These are phyloP conservation scores for Phaeosphaeriaceae sp. DNA, from an alignment of 2,329 filamentous ascomycete species.

Conservation along the genomic window DNA sequence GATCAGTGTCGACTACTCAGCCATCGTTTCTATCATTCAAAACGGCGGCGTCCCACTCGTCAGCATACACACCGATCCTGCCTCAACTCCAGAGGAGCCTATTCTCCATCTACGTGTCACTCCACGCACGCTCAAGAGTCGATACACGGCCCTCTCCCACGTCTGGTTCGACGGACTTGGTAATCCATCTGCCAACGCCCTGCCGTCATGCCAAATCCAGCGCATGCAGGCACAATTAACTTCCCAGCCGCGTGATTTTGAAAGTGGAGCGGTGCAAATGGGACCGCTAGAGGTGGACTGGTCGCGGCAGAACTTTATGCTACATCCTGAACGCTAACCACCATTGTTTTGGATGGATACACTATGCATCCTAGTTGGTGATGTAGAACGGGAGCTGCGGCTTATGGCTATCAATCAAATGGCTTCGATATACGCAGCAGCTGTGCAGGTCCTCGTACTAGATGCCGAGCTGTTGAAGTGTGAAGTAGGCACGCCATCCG, in stretches of 20 bases:
- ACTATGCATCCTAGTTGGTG: conserved; percentile 19
- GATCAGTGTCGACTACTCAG: conserved; percentile 1
- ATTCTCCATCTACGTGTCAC: conserved; percentile 3
- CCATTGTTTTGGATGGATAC: conserved; percentile 26
- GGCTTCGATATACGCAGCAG: conserved; percentile 17
- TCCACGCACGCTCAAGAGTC: not conserved
- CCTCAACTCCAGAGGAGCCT: not conserved
- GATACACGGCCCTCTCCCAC: conserved; percentile 17
- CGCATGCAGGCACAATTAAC: conserved; percentile 1
- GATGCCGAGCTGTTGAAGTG: conserved; percentile 12
- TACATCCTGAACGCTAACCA: not conserved
- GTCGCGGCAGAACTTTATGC: conserved; percentile 5
- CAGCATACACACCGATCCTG: conserved; percentile 1
- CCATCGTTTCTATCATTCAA: conserved; percentile 6
- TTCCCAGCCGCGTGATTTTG: conserved; percentile 5
- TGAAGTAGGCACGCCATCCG: not conserved
- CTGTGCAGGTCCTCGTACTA: conserved; percentile 13
- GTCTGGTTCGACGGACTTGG: conserved; percentile 19
- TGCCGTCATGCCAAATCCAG: conserved; percentile 14
- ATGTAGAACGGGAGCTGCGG: conserved; percentile 1
- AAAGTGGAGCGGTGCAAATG: conserved; percentile 3
- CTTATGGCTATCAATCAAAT: conserved; percentile 14
- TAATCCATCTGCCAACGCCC: conserved; percentile 13
- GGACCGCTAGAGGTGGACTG: conserved; percentile 8
- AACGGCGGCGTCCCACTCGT: conserved; percentile 7